Evolutionary conservation across 225 moss, liverwort and hornwort species (phyloP).

Genomic region (Marchantia paleacea): DNA sequence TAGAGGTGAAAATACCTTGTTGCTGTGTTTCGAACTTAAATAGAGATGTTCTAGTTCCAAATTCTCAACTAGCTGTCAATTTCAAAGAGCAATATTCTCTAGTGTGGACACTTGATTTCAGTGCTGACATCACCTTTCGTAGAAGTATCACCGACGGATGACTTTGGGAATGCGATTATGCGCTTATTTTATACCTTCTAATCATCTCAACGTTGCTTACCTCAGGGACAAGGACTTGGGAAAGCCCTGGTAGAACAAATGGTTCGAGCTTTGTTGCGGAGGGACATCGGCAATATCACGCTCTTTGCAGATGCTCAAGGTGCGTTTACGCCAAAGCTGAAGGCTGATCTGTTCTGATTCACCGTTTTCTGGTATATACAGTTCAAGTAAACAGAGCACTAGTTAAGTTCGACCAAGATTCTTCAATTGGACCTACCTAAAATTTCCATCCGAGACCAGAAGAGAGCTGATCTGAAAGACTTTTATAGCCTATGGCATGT

Average conservation of each 20-base stretch:
- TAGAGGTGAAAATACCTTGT: too few relatives aligned
- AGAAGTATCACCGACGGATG: not conserved
- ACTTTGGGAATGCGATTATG: not conserved
- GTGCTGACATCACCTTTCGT: not conserved
- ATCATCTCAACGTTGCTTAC: not conserved
- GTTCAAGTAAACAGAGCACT: too few relatives aligned
- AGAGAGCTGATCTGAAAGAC: not conserved
- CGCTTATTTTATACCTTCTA: not conserved
- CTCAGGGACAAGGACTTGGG: constrained; percentile 94
- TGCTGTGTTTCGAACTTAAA: too few relatives aligned
- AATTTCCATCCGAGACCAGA: not conserved
- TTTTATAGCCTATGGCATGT: too few relatives aligned
- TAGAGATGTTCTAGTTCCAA: too few relatives aligned
- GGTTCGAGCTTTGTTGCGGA: constrained; percentile 89
- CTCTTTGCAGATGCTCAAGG: constrained; percentile 99
- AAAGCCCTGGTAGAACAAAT: constrained; percentile 99
- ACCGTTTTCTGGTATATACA: too few relatives aligned
- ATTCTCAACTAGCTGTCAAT: too few relatives aligned
- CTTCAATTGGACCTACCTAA: too few relatives aligned
- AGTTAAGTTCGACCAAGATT: too few relatives aligned
- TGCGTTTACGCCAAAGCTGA: constrained; percentile 14
- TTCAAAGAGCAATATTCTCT: too few relatives aligned
- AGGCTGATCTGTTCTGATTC: too few relatives aligned
- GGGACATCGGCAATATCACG: constrained; percentile 98
- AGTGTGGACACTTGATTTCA: not conserved